Base-by-base conservation (phyloP, 345 rosid genomes). In the Melastoma malabathricum region DNA sequence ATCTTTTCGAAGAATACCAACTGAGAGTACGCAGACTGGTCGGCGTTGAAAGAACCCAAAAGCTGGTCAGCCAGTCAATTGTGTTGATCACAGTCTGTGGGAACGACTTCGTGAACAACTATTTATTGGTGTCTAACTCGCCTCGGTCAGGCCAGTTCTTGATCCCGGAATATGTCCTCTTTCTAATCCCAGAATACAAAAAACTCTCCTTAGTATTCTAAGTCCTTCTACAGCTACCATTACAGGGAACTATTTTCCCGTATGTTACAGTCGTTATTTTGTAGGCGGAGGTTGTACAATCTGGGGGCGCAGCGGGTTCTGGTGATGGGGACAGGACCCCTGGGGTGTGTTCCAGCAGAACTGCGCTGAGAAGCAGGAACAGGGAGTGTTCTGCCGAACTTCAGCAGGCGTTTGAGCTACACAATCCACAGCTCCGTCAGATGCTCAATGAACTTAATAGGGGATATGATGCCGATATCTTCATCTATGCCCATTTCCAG, bases 41-140 rank as follows among this genome's bases (percentile, higher is more conserved):
- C 18, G 98, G 96, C 59, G 27, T 61, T 7, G 69, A 50, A 29
- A 70, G 61, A 57, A 58, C 92, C 16, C 59, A 50, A 57, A 60
- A 58, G 47, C 78, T 78, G 1, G 86, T 89, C 9, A 83, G 66
- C 13, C 25, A 64, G 50, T 84, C 90, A 18, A 80, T 86, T 3
- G 64, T 78, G 12, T 80, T 89, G 22, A 74, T 86, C 55, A 79
- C 90, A 0, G 62, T 76, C 0, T 96, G 97, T 4, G 97, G 96
- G 60, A 89, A 89, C 15, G 97, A 89, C 59, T 89, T 89, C 15
- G 96, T 89, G 19, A 89, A 86, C 72, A 89, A 89, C 65, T 89
- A 86, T 56, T 89, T 56, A 60, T 66, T 86, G 75, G 76, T 79
- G 41, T 86, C 90, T 3, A 66, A 31, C 67, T 79, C 86, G 0